A percentile compares a stretch with the other conserved stretches of the same genome.
phyloP scores from a whole-genome alignment of 2,329 filamentous ascomycete species.

The Colletotrichum tropicicola region DNA sequence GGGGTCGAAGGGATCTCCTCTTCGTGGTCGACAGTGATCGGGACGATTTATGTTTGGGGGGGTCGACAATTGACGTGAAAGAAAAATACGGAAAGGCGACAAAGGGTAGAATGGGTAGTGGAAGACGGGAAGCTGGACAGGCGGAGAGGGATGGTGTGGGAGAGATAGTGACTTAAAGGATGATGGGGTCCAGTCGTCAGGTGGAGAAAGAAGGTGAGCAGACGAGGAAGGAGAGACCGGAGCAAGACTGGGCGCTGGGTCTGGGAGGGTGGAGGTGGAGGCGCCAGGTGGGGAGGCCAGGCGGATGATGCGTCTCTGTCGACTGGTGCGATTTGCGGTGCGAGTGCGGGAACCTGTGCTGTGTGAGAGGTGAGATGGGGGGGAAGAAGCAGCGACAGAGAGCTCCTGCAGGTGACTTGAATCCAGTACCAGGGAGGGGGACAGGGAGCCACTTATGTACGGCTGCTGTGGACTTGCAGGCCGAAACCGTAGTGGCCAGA shows the following conservation, averaged over 20 bases:
- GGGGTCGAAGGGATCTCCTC: not conserved
- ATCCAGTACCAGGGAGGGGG: not conserved
- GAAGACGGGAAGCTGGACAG: slow-evolving; percentile 9
- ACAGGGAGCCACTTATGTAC: slow-evolving; percentile 27
- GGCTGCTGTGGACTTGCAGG: not conserved
- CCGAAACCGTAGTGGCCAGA: slow-evolving; percentile 20
- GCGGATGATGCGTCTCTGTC: slow-evolving; percentile 28
- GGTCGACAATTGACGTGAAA: slow-evolving; percentile 36
- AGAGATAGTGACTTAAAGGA: slow-evolving; percentile 26
- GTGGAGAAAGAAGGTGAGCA: slow-evolving; percentile 29
- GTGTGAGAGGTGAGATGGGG: slow-evolving; percentile 11
- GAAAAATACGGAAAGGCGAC: not conserved
- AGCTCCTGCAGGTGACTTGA: slow-evolving; percentile 25
- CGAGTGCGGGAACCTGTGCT: no score
- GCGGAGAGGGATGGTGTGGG: slow-evolving; percentile 9
- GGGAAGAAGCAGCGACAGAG: slow-evolving; percentile 7
- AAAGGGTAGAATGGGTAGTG: not conserved
- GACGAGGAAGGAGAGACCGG: slow-evolving; percentile 23
- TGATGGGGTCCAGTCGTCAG: slow-evolving; percentile 21
- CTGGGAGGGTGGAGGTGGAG: slow-evolving; percentile 23
- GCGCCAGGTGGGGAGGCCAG: slow-evolving; percentile 17
- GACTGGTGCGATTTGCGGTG: slow-evolving; percentile 1
- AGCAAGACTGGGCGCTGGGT: slow-evolving; percentile 4
- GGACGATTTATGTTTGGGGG: slow-evolving; percentile 52
- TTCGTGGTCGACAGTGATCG: not conserved